Evolutionary conservation across 192 early-diverging fungal genomes (phyloP), one percentile per base, ranked within the genome.

Genomic region (Backusella australiensis): DNA sequence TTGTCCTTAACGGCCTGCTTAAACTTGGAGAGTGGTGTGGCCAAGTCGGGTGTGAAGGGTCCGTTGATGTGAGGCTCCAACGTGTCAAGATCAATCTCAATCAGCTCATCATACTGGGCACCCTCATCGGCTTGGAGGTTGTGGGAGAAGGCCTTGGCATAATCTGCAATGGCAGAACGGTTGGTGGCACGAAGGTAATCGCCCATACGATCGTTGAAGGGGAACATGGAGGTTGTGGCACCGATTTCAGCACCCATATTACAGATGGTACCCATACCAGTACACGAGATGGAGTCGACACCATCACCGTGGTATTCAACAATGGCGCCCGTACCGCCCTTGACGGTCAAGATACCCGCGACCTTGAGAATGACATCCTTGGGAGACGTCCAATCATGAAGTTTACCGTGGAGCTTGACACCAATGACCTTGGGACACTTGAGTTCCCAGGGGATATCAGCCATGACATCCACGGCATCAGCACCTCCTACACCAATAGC

Each of bases 201-300:
- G 70, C 85, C 82, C 97, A 99, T 99, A 84, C 94, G 93, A 42
- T 86, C 81, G 81, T 96, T 96, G 89, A 92, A 97, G 32, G 97
- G 97, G 89, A 99, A 99, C 49, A 97, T 80, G 32, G 97, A 99
- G 49, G 97, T 97, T 53, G 97, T 99, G 41, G 97, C 97, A 75
- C 97, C 97, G 74, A 98, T 93, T 86, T 99, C 97, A 59, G 97
- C 97, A 82, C 97, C 97, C 97, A 99, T 97, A 89, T 99, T 99
- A 87, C 97, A 99, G 79, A 99, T 95, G 66, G 97, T 99, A 73
- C 93, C 97, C 97, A 99, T 97, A 78, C 96, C 97, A 66, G 97
- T 99, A 84, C 96, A 97, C 44, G 94, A 96, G 79, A 99, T 88
- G 41, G 94, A 91, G 72, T 97, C 94, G 42, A 96, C 94, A 86